phyloP scores from a whole-genome alignment of 306 rosid species.

The Malus sieversii region DNA sequence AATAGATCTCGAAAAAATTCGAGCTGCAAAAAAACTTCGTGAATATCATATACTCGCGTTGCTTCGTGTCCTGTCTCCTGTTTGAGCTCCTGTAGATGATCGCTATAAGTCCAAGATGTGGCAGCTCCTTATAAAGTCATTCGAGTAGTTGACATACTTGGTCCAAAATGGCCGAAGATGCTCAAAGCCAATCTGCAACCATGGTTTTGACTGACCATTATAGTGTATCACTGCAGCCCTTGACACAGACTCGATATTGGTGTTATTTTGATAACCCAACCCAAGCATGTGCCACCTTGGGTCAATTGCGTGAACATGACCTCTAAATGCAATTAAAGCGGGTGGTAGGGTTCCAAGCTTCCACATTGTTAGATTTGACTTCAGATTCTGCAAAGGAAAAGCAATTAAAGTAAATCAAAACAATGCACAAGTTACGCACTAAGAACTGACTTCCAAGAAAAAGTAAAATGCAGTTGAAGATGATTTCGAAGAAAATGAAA shows the following conservation, averaged over 20 bases:
- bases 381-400: constrained; percentile 62
- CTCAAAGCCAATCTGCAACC: constrained; percentile 94
- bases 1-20: constrained; percentile 29
- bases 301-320: constrained; percentile 81
- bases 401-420: constrained; percentile 7
- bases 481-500: neutral
- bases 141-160: constrained; percentile 81
- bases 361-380: constrained; percentile 86
- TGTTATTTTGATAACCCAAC: constrained; percentile 88
- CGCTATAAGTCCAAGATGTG: constrained; percentile 88
- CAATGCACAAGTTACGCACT: neutral
- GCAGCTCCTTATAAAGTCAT: constrained; percentile 83
- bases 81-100: constrained; percentile 28
- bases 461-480: neutral
- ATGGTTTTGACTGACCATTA: constrained; percentile 97
- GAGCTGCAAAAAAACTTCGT: constrained; percentile 35
- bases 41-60: constrained; percentile 33
- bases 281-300: constrained; percentile 97
- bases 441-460: neutral
- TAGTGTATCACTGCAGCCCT: constrained; percentile 94
- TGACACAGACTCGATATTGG: constrained; percentile 51
- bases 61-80: constrained; percentile 20
- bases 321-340: constrained; percentile 90
- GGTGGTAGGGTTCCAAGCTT: constrained; percentile 97
- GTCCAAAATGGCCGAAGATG: constrained; percentile 97